Conservation (phyloP, 2,329 filamentous ascomycete species). For the Trichoderma sp. region DNA sequence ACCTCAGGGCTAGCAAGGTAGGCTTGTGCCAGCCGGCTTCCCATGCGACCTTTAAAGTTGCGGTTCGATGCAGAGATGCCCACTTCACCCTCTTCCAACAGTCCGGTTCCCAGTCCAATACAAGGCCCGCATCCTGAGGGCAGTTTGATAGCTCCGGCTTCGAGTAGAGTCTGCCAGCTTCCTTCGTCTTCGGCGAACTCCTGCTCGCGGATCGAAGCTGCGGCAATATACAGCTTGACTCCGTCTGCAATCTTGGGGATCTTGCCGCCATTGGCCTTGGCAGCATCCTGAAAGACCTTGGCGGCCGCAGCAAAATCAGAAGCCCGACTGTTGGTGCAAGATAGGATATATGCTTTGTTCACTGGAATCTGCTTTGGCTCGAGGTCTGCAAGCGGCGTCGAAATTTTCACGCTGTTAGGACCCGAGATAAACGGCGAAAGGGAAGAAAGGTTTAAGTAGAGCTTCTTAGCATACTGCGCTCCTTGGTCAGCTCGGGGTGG, state of each 20-base stretch:
- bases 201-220: constrained; percentile 74
- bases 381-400: constrained; percentile 72
- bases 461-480: constrained; percentile 76
- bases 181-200: constrained; percentile 71
- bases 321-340: constrained; percentile 86
- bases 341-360: constrained; percentile 59
- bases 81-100: constrained; percentile 75
- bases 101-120: constrained; percentile 82
- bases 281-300: constrained; percentile 66
- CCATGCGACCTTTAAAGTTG: constrained; percentile 92
- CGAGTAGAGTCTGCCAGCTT: constrained; percentile 82
- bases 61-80: constrained; percentile 81
- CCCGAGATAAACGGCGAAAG: constrained; percentile 81
- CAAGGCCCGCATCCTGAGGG: constrained; percentile 79
- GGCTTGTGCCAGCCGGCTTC: constrained; percentile 58
- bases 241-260: constrained; percentile 60
- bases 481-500: constrained; percentile 69
- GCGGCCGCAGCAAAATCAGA: constrained; percentile 65
- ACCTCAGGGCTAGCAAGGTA: constrained; percentile 89
- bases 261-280: constrained; percentile 56
- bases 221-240: constrained; percentile 86
- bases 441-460: constrained; percentile 79
- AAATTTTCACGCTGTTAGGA: constrained; percentile 80
- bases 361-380: constrained; percentile 71
- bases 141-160: constrained; percentile 71